Percentiles rank a stretch among this genome's conserved stretches.
Evolutionary conservation across 148 eudicot genomes (phyloP).

Genomic region (Fagopyrum tataricum): DNA sequence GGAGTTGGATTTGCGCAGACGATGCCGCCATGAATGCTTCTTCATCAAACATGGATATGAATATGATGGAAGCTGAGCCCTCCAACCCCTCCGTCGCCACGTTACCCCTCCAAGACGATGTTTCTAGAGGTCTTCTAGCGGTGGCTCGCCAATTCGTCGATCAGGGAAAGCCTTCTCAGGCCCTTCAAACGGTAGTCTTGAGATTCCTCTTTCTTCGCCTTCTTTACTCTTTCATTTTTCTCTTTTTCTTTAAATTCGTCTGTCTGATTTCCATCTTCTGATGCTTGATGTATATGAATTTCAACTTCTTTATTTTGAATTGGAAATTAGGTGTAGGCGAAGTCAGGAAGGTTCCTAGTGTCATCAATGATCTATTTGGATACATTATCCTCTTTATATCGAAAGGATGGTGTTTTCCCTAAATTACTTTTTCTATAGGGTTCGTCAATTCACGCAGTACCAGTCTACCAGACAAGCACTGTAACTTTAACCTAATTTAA

Average conservation of each 20-base stretch:
- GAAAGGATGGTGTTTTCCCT: background rate
- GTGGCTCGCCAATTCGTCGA: slow-evolving; percentile 65
- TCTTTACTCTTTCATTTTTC: background rate
- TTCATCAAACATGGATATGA: slow-evolving; percentile 50
- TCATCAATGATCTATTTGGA: too few species aligned
- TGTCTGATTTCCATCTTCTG: background rate
- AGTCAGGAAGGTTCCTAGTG: too few species aligned
- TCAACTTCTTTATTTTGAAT: too few species aligned
- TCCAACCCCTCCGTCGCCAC: slow-evolving; percentile 15
- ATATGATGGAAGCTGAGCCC: slow-evolving; percentile 48
- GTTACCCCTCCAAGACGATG: slow-evolving; percentile 18
- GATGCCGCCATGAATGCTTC: slow-evolving; percentile 12
- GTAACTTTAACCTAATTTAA: background rate
- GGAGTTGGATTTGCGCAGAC: background rate
- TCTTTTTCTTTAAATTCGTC: background rate
- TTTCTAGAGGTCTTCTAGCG: slow-evolving; percentile 27
- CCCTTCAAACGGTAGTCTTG: slow-evolving; percentile 71
- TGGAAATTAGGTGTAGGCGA: background rate
- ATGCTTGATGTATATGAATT: background rate
- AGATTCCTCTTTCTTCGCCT: background rate
- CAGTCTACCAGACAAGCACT: background rate
- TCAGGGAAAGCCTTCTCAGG: slow-evolving; percentile 72
- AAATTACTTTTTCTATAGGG: background rate
- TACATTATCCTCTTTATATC: too few species aligned
- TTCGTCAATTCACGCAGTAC: background rate